Conservation (phyloP, 2,329 filamentous ascomycete genomes). For the Colletotrichum magnum region DNA sequence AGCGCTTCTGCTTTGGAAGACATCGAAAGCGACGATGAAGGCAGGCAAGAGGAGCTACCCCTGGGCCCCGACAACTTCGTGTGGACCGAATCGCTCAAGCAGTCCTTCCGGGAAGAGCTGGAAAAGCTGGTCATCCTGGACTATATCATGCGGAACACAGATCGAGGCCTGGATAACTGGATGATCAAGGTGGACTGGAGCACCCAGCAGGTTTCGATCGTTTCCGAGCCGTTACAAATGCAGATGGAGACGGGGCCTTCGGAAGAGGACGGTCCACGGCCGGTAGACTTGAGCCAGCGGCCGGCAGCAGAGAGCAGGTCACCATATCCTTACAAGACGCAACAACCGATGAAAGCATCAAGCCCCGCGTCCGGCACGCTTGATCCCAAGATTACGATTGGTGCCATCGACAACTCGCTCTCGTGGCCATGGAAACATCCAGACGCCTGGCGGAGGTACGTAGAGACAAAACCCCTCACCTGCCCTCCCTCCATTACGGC, state of each 20-base stretch:
- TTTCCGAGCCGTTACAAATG: slow-evolving; percentile 82
- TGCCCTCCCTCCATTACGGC: background rate
- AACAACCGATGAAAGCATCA: slow-evolving; percentile 88
- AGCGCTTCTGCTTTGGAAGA: slow-evolving; percentile 49
- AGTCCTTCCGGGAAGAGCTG: slow-evolving; percentile 93
- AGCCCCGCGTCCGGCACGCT: slow-evolving; percentile 60
- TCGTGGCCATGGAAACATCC: slow-evolving; percentile 99
- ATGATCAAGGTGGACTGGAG: slow-evolving; percentile 98
- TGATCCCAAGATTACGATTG: slow-evolving; percentile 79
- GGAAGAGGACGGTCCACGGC: slow-evolving; percentile 70
- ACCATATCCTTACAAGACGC: slow-evolving; percentile 79
- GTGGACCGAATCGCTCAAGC: slow-evolving; percentile 91
- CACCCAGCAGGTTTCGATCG: slow-evolving; percentile 85
- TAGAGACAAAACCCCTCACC: background rate
- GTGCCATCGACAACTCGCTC: slow-evolving; percentile 96
- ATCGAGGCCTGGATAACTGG: slow-evolving; percentile 97
- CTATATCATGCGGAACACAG: slow-evolving; percentile 99
- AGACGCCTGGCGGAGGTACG: slow-evolving; percentile 81
- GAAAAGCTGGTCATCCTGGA: slow-evolving; percentile 98
- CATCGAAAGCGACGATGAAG: slow-evolving; percentile 67
- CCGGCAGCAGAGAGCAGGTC: slow-evolving; percentile 56
- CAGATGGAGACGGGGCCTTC: slow-evolving; percentile 67
- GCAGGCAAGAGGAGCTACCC: slow-evolving; percentile 52
- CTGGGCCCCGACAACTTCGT: slow-evolving; percentile 73
- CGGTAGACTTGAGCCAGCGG: slow-evolving; percentile 67